Conservation (phyloP, 2,329 filamentous ascomycete genomes). For the Emergomyces pasteurianus region DNA sequence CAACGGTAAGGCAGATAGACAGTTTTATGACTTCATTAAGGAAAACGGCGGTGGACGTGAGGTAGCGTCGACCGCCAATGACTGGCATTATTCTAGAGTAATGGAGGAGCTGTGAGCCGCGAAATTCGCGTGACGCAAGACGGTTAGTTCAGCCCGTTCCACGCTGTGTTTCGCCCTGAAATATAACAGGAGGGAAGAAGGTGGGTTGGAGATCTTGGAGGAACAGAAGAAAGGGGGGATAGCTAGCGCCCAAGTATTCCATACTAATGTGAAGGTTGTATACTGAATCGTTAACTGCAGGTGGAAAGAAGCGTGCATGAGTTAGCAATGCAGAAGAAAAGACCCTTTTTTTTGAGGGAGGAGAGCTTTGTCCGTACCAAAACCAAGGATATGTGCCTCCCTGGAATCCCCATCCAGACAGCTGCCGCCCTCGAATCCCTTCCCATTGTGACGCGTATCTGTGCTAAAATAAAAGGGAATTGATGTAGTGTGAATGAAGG, state of each 20-base stretch:
- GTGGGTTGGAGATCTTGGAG: background rate
- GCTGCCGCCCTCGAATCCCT: conserved; percentile 22
- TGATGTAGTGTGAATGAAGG: background rate
- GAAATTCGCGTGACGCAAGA: background rate
- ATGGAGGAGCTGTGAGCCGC: conserved; percentile 64
- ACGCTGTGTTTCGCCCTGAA: background rate
- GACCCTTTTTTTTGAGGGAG: background rate
- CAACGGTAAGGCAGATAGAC: conserved; percentile 71
- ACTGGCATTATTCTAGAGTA: conserved; percentile 92
- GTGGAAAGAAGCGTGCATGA: conserved; percentile 5
- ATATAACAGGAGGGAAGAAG: background rate
- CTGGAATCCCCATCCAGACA: conserved; percentile 22
- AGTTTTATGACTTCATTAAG: conserved; percentile 89
- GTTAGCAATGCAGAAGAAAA: background rate
- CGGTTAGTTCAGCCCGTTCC: background rate
- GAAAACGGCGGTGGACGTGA: conserved; percentile 87
- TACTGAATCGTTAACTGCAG: conserved; percentile 33
- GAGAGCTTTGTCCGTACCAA: conserved; percentile 20
- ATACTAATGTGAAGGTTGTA: conserved; percentile 33
- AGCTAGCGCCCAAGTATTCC: conserved; percentile 11
- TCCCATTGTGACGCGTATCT: conserved; percentile 18
- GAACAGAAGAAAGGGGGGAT: background rate
- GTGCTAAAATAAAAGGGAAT: background rate
- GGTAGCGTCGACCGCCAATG: conserved; percentile 71
- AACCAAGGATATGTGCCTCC: conserved; percentile 26